Evolutionary conservation across 2,329 filamentous ascomycete species (phyloP).

Genomic region (Pseudogymnoascus sp.): DNA sequence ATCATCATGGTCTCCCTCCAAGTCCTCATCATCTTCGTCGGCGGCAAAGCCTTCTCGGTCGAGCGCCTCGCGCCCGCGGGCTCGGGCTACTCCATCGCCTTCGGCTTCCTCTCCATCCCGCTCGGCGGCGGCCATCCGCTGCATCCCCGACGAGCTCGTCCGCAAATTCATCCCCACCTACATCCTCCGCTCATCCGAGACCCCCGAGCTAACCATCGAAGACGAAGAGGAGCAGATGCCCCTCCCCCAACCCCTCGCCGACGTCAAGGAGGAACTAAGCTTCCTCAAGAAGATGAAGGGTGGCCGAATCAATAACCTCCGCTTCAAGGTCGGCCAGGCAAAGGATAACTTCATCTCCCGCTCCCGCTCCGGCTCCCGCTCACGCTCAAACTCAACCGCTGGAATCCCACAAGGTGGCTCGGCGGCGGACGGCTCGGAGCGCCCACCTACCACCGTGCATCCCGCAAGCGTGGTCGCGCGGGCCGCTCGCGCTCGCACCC

Average conservation of each 20-base stretch:
- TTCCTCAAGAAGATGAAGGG: conserved; percentile 77
- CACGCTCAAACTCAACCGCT: conserved; percentile 59
- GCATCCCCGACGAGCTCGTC: conserved; percentile 62
- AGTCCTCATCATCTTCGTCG: conserved; percentile 82
- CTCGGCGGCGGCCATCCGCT: conserved; percentile 72
- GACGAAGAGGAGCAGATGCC: conserved; percentile 58
- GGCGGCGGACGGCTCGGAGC: conserved; percentile 45
- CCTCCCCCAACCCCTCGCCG: conserved; percentile 66
- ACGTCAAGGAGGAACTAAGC: conserved; percentile 72
- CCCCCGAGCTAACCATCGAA: conserved; percentile 47
- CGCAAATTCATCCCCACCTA: conserved; percentile 26
- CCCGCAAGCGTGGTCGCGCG: conserved; percentile 60
- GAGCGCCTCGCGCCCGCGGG: conserved; percentile 62
- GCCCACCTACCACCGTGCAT: conserved; percentile 49
- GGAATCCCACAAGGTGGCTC: conserved; percentile 54
- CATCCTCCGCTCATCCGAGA: conserved; percentile 22
- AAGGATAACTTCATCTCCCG: conserved; percentile 60
- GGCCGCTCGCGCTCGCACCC: conserved; percentile 59
- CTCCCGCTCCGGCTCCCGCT: conserved; percentile 57
- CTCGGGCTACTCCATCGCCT: conserved; percentile 81
- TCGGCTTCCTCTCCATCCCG: conserved; percentile 79
- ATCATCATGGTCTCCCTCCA: conserved; percentile 83
- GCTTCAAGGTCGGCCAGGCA: conserved; percentile 70
- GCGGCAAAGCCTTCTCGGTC: conserved; percentile 66
- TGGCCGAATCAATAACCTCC: conserved; percentile 73